Evolutionary conservation across 805 yeast genomes (phyloP).

Genomic region (Barnettozyma populi): DNA sequence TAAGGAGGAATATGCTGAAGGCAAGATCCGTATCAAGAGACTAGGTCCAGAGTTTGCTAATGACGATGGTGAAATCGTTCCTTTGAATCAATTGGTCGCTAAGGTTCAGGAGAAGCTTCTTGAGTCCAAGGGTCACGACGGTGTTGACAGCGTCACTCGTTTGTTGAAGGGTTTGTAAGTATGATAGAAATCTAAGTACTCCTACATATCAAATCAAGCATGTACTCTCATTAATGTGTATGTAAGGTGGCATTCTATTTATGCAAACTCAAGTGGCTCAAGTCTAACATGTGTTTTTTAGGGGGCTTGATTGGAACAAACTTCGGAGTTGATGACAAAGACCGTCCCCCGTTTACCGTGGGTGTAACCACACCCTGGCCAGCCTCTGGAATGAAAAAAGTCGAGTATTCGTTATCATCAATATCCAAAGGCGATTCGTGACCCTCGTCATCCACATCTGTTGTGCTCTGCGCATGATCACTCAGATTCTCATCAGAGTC

Average conservation of each 20-base stretch:
- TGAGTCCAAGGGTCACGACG: slow-evolving; percentile 43
- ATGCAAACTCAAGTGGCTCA: slow-evolving; percentile 1
- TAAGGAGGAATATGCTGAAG: slow-evolving; percentile 80
- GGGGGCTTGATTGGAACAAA: slow-evolving; percentile 12
- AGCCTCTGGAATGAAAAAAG: slow-evolving; percentile 22
- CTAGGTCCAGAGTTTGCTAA: slow-evolving; percentile 85
- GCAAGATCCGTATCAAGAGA: slow-evolving; percentile 78
- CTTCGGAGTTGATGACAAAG: slow-evolving; percentile 14
- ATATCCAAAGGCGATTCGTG: slow-evolving; percentile 25
- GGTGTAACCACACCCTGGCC: slow-evolving; percentile 26
- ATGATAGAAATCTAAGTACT: background rate
- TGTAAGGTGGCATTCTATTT: background rate
- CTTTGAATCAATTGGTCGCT: slow-evolving; percentile 52
- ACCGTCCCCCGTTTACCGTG: slow-evolving; percentile 7
- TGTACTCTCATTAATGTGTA: background rate
- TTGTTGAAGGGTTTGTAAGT: slow-evolving; percentile 48
- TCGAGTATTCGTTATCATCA: slow-evolving; percentile 23
- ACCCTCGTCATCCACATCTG: slow-evolving; percentile 17
- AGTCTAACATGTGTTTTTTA: slow-evolving; percentile 2
- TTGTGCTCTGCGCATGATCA: slow-evolving; percentile 9
- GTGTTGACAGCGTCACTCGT: slow-evolving; percentile 60
- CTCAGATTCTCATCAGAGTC: slow-evolving; percentile 21
- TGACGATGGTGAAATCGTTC: slow-evolving; percentile 80
- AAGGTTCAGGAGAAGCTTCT: slow-evolving; percentile 46
- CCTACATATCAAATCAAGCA: background rate